Conservation (phyloP, 768 basidiomycete species). For the Strobilomyces dryophilus region DNA sequence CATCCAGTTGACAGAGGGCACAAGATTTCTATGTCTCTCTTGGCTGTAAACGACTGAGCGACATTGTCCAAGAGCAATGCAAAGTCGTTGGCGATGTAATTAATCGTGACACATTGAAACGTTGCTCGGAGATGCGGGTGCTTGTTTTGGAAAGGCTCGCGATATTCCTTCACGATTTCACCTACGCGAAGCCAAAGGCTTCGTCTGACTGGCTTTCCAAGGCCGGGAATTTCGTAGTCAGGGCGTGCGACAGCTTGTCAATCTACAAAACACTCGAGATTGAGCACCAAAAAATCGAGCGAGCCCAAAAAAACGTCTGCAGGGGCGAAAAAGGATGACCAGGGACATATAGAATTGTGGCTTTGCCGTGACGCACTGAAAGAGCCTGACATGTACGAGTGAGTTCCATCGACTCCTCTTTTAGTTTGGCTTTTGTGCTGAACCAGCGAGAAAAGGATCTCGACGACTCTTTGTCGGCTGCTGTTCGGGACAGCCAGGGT, state of each 20-base stretch:
- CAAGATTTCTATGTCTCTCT: not conserved
- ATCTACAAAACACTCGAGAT: too few species aligned
- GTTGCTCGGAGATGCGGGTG: not conserved
- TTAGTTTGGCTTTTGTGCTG: not conserved
- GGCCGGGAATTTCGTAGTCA: too few species aligned
- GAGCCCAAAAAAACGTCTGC: not conserved
- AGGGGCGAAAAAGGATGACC: too few species aligned
- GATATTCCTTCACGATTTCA: not conserved
- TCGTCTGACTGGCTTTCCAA: not conserved
- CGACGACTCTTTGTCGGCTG: too few species aligned
- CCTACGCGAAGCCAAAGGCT: not conserved
- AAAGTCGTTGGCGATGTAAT: not conserved
- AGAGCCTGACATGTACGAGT: slow-evolving; percentile 3
- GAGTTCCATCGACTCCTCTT: not conserved
- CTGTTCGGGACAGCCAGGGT: too few species aligned
- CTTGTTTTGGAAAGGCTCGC: too few species aligned
- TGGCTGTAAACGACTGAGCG: not conserved
- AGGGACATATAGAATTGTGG: too few species aligned
- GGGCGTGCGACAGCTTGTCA: too few species aligned
- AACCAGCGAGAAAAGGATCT: not conserved
- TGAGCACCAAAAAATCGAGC: too few species aligned
- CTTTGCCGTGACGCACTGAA: not conserved
- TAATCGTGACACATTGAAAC: not conserved
- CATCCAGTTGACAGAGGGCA: not conserved
- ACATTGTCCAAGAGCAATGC: not conserved